Conservation (phyloP, 352 stramenopile species). For the Thraustotheca clavata region DNA sequence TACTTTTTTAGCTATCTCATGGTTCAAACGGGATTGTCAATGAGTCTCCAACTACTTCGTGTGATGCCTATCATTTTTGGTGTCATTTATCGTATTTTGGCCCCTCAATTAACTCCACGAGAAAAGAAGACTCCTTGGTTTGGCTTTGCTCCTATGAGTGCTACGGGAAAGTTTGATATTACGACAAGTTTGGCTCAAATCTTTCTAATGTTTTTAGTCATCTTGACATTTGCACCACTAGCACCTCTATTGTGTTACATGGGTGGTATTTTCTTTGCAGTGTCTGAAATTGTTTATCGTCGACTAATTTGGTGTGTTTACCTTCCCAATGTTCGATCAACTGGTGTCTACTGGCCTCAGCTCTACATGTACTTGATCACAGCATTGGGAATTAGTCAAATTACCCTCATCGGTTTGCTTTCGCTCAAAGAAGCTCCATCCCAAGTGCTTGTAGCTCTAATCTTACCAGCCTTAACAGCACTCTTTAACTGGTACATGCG, state of each 20-base stretch:
- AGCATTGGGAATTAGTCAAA: constrained; percentile 50
- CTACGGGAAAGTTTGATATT: constrained; percentile 41
- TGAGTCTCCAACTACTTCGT: constrained; percentile 52
- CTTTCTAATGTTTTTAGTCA: constrained; percentile 64
- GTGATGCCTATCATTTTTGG: constrained; percentile 40
- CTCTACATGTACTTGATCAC: constrained; percentile 59
- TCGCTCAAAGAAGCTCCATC: constrained; percentile 39
- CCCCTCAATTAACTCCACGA: constrained; percentile 41
- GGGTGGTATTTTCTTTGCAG: constrained; percentile 51
- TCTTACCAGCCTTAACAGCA: not conserved
- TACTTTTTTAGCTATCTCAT: constrained; percentile 78
- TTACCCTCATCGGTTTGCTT: constrained; percentile 55
- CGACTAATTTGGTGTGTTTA: constrained; percentile 64
- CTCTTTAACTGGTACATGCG: constrained; percentile 20
- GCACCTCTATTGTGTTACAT: constrained; percentile 60
- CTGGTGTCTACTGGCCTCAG: constrained; percentile 35
- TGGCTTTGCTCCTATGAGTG: constrained; percentile 44
- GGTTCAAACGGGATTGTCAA: constrained; percentile 53
- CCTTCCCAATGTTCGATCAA: constrained; percentile 24
- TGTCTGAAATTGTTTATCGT: constrained; percentile 59
- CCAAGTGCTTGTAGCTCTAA: not conserved
- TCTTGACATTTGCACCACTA: constrained; percentile 63
- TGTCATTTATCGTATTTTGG: constrained; percentile 35
- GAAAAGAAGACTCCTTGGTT: constrained; percentile 41
- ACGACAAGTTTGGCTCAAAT: constrained; percentile 52